Evolutionary conservation across 2,329 filamentous ascomycete genomes (phyloP).

Genomic region (Fusarium sp.): DNA sequence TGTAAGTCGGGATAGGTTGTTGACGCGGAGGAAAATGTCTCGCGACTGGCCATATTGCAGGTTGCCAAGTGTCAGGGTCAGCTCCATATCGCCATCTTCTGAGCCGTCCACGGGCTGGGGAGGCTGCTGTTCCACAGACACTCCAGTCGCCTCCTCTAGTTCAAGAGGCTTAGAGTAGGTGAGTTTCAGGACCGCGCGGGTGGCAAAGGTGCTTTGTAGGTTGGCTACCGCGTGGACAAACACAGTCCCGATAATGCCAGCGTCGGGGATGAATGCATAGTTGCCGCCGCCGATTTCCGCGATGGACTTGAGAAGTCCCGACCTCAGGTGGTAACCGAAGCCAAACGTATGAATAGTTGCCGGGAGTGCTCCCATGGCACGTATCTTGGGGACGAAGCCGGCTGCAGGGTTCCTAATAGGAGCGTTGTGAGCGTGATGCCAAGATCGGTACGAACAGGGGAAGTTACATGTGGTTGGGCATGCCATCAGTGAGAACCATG

Average conservation of each 20-base stretch:
- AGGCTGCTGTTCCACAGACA: conserved; percentile 55
- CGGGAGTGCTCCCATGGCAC: conserved; percentile 56
- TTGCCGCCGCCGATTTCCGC: conserved; percentile 71
- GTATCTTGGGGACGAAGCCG: conserved; percentile 71
- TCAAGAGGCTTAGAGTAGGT: conserved; percentile 55
- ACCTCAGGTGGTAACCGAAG: conserved; percentile 53
- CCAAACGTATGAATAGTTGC: conserved; percentile 60
- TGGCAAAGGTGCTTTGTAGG: conserved; percentile 71
- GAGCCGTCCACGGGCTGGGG: conserved; percentile 34
- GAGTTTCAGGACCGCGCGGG: conserved; percentile 61
- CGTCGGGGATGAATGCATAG: conserved; percentile 74
- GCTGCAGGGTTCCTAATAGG: conserved; percentile 60
- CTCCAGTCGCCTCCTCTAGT: conserved; percentile 59
- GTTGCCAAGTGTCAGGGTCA: conserved; percentile 64
- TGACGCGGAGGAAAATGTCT: conserved; percentile 65
- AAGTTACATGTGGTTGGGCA: conserved; percentile 67
- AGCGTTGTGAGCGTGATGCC: background rate
- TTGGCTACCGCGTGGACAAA: conserved; percentile 76
- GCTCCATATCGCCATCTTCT: conserved; percentile 34
- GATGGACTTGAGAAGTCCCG: conserved; percentile 72
- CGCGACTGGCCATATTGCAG: conserved; percentile 75
- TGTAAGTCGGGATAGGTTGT: conserved; percentile 36
- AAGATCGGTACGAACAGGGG: too few relatives aligned
- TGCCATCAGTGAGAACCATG: conserved; percentile 70
- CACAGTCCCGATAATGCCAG: conserved; percentile 75